Percentiles rank a stretch among this genome's conserved stretches.
Conservation (phyloP, 805 yeast species). For the Yarrowia phangngaensis region DNA sequence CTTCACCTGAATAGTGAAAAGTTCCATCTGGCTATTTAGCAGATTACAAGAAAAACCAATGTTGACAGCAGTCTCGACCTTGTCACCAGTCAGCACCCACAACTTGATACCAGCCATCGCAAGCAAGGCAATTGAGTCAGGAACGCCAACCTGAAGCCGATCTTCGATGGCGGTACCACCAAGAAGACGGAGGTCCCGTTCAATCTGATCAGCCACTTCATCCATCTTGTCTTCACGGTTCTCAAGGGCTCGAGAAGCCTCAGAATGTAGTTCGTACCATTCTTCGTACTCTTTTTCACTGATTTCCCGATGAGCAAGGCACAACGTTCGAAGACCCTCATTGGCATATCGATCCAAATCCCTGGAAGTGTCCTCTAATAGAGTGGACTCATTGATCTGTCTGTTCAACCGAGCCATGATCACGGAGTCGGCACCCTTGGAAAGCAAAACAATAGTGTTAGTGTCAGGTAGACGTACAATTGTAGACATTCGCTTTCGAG, state of each 20-base stretch:
- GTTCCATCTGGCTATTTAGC: slow-evolving; percentile 65
- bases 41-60: slow-evolving; percentile 80
- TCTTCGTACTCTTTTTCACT: slow-evolving; percentile 45
- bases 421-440: slow-evolving; percentile 78
- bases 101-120: slow-evolving; percentile 73
- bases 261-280: slow-evolving; percentile 57
- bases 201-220: slow-evolving; percentile 58
- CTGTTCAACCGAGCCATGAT: slow-evolving; percentile 51
- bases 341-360: slow-evolving; percentile 71
- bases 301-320: slow-evolving; percentile 62
- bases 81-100: slow-evolving; percentile 84
- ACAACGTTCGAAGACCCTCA: slow-evolving; percentile 76
- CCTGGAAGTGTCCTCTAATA: slow-evolving; percentile 59
- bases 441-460: slow-evolving; percentile 46
- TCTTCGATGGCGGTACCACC: slow-evolving; percentile 91
- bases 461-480: slow-evolving; percentile 47
- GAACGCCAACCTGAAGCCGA: slow-evolving; percentile 77
- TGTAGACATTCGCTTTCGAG: slow-evolving; percentile 76
- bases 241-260: slow-evolving; percentile 55
- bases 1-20: slow-evolving; percentile 50
- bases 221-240: slow-evolving; percentile 62
- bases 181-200: slow-evolving; percentile 52
- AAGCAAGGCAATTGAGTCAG: slow-evolving; percentile 64
- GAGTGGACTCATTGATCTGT: slow-evolving; percentile 43
- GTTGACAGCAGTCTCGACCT: slow-evolving; percentile 80